These are phyloP conservation scores for Avena eriantha DNA, from an alignment of 176 grass and related monocot genomes.

Conservation along the genomic window DNA sequence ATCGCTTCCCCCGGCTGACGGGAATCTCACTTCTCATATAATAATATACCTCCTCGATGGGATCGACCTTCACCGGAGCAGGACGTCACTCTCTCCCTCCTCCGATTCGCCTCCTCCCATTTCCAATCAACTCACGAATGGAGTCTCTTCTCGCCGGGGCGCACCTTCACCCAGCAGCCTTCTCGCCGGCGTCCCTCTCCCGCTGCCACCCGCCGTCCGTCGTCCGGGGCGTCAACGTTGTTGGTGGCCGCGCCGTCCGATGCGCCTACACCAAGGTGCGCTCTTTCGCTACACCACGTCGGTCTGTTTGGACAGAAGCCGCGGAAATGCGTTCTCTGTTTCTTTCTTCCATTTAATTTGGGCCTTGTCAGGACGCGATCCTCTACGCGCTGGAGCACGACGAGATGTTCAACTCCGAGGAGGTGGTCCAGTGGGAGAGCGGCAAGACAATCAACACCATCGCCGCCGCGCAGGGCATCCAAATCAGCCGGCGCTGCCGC, in stretches of 20 bases:
- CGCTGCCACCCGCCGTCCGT: neutral
- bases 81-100: neutral
- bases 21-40: too few species aligned
- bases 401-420: conserved; percentile 48
- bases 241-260: neutral
- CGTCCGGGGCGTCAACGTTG: neutral
- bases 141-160: conserved; percentile 18
- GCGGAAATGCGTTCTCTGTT: neutral
- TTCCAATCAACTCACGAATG: conserved; percentile 5
- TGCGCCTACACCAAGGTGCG: neutral
- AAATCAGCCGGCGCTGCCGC: conserved; percentile 58
- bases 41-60: neutral
- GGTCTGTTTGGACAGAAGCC: too few species aligned
- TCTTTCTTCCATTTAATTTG: neutral
- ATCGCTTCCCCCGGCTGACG: too few species aligned
- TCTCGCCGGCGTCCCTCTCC: neutral
- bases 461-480: conserved; percentile 73
- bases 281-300: too few species aligned
- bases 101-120: neutral
- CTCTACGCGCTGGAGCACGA: conserved; percentile 23
- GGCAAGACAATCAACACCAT: conserved; percentile 72
- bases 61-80: neutral
- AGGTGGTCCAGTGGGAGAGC: conserved; percentile 83
- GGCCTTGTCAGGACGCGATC: conserved; percentile 11
- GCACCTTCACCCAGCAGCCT: neutral